Conservation (phyloP, 805 yeast species). For the Zygoascus flipseniorum region DNA sequence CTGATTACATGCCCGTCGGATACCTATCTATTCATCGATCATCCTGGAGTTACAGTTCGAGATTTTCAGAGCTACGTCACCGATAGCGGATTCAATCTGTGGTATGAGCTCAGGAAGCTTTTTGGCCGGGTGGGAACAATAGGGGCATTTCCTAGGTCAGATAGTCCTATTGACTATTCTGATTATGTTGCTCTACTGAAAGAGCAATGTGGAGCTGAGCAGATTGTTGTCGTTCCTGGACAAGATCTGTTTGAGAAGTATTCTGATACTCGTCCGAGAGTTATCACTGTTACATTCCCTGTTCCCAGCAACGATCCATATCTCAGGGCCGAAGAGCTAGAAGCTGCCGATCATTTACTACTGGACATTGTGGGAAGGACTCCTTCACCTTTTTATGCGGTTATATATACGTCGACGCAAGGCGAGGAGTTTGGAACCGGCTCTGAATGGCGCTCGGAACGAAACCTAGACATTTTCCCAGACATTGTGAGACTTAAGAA, state of each 20-base stretch:
- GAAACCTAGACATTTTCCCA: slow-evolving; percentile 16
- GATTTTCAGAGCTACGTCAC: slow-evolving; percentile 33
- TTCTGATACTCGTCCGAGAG: slow-evolving; percentile 50
- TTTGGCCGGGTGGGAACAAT: slow-evolving; percentile 15
- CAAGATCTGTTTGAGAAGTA: slow-evolving; percentile 31
- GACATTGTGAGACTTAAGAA: slow-evolving; percentile 19
- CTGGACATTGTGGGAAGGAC: slow-evolving; percentile 52
- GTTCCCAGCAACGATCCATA: neutral
- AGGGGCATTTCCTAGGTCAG: slow-evolving; percentile 20
- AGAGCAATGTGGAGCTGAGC: neutral
- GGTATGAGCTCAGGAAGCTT: slow-evolving; percentile 16
- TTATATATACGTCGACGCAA: slow-evolving; percentile 44
- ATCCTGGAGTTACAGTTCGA: slow-evolving; percentile 43
- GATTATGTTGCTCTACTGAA: slow-evolving; percentile 26
- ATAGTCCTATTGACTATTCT: slow-evolving; percentile 33
- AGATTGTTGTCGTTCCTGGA: slow-evolving; percentile 2
- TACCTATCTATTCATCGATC: slow-evolving; percentile 44
- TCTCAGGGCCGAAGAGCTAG: slow-evolving; percentile 28
- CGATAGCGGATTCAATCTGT: slow-evolving; percentile 7
- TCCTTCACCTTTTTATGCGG: slow-evolving; percentile 65
- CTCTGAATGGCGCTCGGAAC: slow-evolving; percentile 2
- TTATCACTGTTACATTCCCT: slow-evolving; percentile 43
- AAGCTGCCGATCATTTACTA: slow-evolving; percentile 39
- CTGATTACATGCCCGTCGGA: slow-evolving; percentile 40
- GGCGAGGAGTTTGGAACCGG: slow-evolving; percentile 16